Percentiles rank a stretch among this genome's conserved stretches.
phyloP scores from a whole-genome alignment of 2,329 filamentous ascomycete species.

The Sclerotinia spermophila region DNA sequence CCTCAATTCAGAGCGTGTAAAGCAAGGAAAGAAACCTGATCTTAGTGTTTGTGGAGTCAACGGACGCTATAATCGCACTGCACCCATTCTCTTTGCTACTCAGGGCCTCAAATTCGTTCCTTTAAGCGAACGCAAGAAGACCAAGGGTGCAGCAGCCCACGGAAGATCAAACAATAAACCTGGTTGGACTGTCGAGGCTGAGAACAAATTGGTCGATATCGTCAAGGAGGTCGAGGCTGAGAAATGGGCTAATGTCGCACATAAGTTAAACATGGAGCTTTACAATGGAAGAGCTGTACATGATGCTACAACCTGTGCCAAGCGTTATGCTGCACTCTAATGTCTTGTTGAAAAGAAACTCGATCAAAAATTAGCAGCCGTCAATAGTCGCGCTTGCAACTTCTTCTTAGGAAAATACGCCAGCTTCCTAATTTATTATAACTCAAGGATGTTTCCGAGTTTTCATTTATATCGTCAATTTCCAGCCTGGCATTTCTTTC shows the following conservation, averaged over 20 bases:
- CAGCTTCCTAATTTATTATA: background rate
- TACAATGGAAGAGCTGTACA: background rate
- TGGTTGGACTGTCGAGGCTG: slow-evolving; percentile 26
- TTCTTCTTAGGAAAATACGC: background rate
- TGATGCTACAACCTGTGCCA: slow-evolving; percentile 13
- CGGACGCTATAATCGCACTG: slow-evolving; percentile 35
- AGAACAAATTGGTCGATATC: slow-evolving; percentile 23
- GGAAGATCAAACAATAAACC: background rate
- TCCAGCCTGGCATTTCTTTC: background rate
- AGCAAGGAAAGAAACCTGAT: slow-evolving; percentile 22
- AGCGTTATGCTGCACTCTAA: slow-evolving; percentile 15
- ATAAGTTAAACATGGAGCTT: slow-evolving; percentile 11
- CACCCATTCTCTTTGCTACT: slow-evolving; percentile 33
- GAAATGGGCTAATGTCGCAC: slow-evolving; percentile 30
- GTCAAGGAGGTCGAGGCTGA: slow-evolving; percentile 24
- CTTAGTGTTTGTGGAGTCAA: slow-evolving; percentile 30
- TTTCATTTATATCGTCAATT: background rate
- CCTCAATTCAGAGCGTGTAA: slow-evolving; percentile 29
- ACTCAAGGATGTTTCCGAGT: background rate
- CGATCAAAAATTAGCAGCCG: background rate
- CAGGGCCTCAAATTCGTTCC: slow-evolving; percentile 31
- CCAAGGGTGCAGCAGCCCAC: background rate
- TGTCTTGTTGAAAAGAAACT: background rate
- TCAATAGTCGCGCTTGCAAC: background rate
- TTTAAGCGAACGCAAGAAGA: slow-evolving; percentile 24